Evolutionary conservation across 495 filamentous ascomycete species (phyloP).

Genomic region (Talaromyces ruber): DNA sequence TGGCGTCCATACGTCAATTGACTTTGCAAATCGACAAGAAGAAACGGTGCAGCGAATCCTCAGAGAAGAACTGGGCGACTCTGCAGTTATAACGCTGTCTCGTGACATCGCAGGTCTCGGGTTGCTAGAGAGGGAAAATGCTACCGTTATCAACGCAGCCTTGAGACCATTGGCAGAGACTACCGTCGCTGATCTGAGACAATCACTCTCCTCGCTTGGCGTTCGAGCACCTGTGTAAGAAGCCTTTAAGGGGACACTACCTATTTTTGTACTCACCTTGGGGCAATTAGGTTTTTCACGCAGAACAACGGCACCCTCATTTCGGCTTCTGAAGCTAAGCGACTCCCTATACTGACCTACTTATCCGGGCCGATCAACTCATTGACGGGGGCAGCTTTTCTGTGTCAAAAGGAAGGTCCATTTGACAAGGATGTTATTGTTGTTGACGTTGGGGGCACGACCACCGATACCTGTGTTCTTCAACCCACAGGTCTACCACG

Average conservation of each 20-base stretch:
- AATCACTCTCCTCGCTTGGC: neutral
- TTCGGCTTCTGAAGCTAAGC: constrained; percentile 28
- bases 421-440: constrained; percentile 22
- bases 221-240: neutral
- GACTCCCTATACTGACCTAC: constrained; percentile 40
- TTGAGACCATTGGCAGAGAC: constrained; percentile 33
- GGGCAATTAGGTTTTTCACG: constrained; percentile 11
- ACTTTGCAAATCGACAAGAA: neutral
- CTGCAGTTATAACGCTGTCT: constrained; percentile 16
- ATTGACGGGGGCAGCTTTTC: constrained; percentile 40
- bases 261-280: neutral
- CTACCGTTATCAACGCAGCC: constrained; percentile 42
- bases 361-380: constrained; percentile 44
- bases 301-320: constrained; percentile 45
- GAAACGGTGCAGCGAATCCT: neutral
- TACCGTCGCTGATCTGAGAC: constrained; percentile 30
- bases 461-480: constrained; percentile 40
- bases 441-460: constrained; percentile 43
- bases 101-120: constrained; percentile 34
- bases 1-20: neutral
- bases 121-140: constrained; percentile 44
- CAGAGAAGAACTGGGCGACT: neutral
- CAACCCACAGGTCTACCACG: constrained; percentile 35
- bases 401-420: constrained; percentile 13
- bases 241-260: neutral